phyloP scores from a whole-genome alignment of 2,329 filamentous ascomycete species.

The Pseudogymnoascus sp. region DNA sequence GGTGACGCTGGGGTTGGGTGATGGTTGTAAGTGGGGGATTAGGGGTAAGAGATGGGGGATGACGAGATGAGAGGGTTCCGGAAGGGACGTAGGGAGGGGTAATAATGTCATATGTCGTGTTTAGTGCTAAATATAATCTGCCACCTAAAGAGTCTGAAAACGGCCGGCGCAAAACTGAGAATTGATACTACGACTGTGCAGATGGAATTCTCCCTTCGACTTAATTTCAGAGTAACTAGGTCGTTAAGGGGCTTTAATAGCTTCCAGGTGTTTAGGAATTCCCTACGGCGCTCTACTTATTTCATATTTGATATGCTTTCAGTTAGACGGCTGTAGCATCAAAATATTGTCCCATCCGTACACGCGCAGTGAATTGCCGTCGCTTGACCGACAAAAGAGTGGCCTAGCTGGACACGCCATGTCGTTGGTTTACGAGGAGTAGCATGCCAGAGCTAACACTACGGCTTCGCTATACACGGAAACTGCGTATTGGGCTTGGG shows the following conservation, averaged over 20 bases:
- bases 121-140: not conserved
- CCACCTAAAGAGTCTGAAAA: not conserved
- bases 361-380: too few species aligned
- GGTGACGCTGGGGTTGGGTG: not conserved
- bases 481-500: too few species aligned
- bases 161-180: not conserved
- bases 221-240: not conserved
- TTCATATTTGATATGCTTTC: too few species aligned
- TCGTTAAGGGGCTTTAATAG: not conserved
- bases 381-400: too few species aligned
- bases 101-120: not conserved
- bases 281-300: too few species aligned
- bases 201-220: not conserved
- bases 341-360: too few species aligned
- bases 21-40: not conserved
- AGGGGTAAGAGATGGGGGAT: not conserved
- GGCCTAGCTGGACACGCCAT: too few species aligned
- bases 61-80: not conserved
- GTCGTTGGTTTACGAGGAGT: too few species aligned
- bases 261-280: not conserved
- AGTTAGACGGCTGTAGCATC: too few species aligned
- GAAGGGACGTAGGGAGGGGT: not conserved
- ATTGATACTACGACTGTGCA: not conserved
- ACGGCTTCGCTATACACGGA: too few species aligned
- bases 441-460: too few species aligned